These are phyloP conservation scores for Exophiala spinifera DNA, from an alignment of 2,329 filamentous ascomycete genomes.

Conservation along the genomic window DNA sequence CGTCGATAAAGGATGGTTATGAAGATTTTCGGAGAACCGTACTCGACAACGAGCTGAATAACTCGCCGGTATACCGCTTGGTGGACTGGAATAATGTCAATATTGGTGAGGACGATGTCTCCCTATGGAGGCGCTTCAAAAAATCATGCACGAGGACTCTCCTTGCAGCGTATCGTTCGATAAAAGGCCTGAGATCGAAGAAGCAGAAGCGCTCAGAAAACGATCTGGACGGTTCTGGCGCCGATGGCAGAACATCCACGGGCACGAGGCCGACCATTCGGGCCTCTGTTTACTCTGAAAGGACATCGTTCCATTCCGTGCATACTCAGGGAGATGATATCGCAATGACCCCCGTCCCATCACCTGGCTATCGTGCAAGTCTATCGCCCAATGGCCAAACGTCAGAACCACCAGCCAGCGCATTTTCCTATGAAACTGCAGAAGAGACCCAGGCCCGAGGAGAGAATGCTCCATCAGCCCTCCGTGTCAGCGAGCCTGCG, in stretches of 20 bases:
- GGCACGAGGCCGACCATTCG: conserved; percentile 59
- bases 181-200: conserved; percentile 41
- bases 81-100: conserved; percentile 92
- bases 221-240: conserved; percentile 46
- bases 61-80: conserved; percentile 87
- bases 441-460: conserved; percentile 16
- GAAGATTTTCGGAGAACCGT: conserved; percentile 92
- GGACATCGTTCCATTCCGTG: conserved; percentile 52
- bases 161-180: conserved; percentile 52
- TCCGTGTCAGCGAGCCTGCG: conserved; percentile 15
- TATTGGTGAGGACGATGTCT: conserved; percentile 80
- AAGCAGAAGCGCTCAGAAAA: conserved; percentile 49
- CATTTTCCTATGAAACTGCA: conserved; percentile 31
- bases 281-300: conserved; percentile 55
- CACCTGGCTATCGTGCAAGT: conserved; percentile 44
- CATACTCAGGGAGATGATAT: conserved; percentile 62
- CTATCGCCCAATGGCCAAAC: conserved; percentile 13
- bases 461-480: conserved; percentile 20
- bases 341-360: conserved; percentile 93
- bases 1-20: conserved; percentile 88
- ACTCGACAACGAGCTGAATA: conserved; percentile 91
- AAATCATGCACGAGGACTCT: conserved; percentile 71
- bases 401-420: conserved; percentile 29
- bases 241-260: conserved; percentile 61
- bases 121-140: conserved; percentile 82